phyloP scores from a whole-genome alignment of 2,329 filamentous ascomycete genomes.

The Fusarium newnesense region DNA sequence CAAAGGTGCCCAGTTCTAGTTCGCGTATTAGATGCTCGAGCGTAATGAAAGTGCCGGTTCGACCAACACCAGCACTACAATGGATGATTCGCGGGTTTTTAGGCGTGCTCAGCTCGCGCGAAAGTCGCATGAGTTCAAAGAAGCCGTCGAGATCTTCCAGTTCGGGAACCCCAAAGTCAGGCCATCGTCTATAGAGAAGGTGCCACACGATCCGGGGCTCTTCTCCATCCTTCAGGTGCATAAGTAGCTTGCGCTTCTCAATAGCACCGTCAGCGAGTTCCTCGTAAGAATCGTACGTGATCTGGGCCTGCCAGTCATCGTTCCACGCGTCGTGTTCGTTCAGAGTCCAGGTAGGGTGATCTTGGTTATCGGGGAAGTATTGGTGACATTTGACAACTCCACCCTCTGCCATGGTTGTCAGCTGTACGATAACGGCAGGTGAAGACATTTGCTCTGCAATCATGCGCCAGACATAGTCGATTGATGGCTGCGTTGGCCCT shows the following conservation, averaged over 20 bases:
- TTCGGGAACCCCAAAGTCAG: constrained; percentile 86
- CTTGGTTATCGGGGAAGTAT: constrained; percentile 78
- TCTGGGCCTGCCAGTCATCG: constrained; percentile 73
- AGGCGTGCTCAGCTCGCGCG: constrained; percentile 65
- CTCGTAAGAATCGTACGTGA: constrained; percentile 74
- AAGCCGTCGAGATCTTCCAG: constrained; percentile 74
- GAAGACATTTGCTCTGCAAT: constrained; percentile 79
- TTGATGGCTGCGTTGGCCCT: constrained; percentile 81
- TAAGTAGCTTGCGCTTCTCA: constrained; percentile 78
- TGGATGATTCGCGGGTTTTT: constrained; percentile 79
- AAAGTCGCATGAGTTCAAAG: constrained; percentile 75
- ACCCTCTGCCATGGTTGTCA: constrained; percentile 87
- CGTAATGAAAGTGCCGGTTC: constrained; percentile 94
- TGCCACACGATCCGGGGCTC: constrained; percentile 77
- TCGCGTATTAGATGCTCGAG: constrained; percentile 92
- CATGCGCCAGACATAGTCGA: constrained; percentile 95
- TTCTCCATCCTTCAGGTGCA: constrained; percentile 60
- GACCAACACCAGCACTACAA: constrained; percentile 91
- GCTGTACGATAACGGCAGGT: constrained; percentile 89
- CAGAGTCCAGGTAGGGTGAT: constrained; percentile 64
- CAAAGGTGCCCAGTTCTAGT: constrained; percentile 77
- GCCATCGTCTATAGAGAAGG: constrained; percentile 87
- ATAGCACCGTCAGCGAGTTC: constrained; percentile 66
- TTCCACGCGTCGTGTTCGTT: constrained; percentile 73
- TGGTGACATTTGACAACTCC: constrained; percentile 85